phyloP scores from a whole-genome alignment of 139 green algal species.

The Dunaliella sp. region DNA sequence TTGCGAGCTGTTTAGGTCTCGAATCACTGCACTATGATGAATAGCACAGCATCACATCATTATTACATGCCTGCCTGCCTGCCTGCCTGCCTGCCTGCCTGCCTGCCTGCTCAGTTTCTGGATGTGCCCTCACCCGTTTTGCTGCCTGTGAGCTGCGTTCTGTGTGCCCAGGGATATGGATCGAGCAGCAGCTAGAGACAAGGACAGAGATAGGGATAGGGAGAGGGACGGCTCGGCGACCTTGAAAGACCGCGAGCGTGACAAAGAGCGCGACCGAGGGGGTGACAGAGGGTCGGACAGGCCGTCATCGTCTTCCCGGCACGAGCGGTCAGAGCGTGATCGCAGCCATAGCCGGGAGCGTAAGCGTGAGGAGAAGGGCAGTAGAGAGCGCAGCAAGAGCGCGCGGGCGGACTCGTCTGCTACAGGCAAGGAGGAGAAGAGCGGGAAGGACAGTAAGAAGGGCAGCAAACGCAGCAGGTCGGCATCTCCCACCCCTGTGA shows the following conservation, averaged over 20 bases:
- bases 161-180: constrained; percentile 17
- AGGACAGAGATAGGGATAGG: constrained; percentile 29
- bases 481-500: not conserved
- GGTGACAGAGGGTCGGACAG: not conserved
- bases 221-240: constrained; percentile 13
- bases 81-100: not conserved
- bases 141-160: not conserved
- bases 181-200: constrained; percentile 21
- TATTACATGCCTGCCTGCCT: not conserved
- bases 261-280: not conserved
- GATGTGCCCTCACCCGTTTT: not conserved
- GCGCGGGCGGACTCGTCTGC: not conserved
- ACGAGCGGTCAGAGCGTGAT: not conserved
- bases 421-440: not conserved
- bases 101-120: not conserved
- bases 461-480: not conserved
- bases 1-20: not conserved
- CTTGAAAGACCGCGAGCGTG: constrained; percentile 17
- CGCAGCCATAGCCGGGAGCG: not conserved
- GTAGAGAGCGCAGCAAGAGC: constrained; percentile 1
- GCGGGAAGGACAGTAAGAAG: not conserved
- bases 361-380: not conserved
- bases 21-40: not conserved
- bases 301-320: not conserved
- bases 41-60: not conserved